These are phyloP conservation scores for Neurospora sp. DNA, from an alignment of 495 filamentous ascomycete species.

Conservation along the genomic window DNA sequence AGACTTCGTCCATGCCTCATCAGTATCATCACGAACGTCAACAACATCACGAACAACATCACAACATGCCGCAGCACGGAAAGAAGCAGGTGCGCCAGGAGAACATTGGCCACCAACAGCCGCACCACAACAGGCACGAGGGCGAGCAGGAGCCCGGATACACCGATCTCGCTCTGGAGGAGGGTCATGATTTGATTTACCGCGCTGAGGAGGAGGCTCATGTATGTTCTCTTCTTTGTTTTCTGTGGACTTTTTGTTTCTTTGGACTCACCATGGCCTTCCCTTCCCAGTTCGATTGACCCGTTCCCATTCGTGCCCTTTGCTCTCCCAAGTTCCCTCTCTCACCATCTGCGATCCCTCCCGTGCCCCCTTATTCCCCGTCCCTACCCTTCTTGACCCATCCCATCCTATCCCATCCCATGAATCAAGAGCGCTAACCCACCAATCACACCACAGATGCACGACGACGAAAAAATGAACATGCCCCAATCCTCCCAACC, in stretches of 20 bases:
- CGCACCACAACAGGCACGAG: background rate
- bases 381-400: no score
- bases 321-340: no score
- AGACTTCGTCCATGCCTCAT: background rate
- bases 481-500: background rate
- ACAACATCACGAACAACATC: background rate
- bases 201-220: constrained; percentile 21
- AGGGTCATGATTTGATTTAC: constrained; percentile 22
- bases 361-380: no score
- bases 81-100: background rate
- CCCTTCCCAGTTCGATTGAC: no score
- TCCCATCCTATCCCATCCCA: background rate
- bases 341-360: no score
- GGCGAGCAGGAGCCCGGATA: constrained; percentile 10
- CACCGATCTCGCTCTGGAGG: constrained; percentile 17
- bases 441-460: constrained; percentile 3
- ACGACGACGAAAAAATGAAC: constrained; percentile 13
- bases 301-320: no score
- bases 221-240: constrained; percentile 2
- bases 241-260: no score
- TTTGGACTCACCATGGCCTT: no score
- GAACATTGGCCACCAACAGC: background rate
- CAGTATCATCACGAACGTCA: background rate
- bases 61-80: background rate
- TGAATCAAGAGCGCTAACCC: no score